Percentiles rank a stretch among this genome's conserved stretches.
These are phyloP conservation scores for Hamigera avellanea DNA, from an alignment of 495 filamentous ascomycete genomes.

Conservation along the genomic window DNA sequence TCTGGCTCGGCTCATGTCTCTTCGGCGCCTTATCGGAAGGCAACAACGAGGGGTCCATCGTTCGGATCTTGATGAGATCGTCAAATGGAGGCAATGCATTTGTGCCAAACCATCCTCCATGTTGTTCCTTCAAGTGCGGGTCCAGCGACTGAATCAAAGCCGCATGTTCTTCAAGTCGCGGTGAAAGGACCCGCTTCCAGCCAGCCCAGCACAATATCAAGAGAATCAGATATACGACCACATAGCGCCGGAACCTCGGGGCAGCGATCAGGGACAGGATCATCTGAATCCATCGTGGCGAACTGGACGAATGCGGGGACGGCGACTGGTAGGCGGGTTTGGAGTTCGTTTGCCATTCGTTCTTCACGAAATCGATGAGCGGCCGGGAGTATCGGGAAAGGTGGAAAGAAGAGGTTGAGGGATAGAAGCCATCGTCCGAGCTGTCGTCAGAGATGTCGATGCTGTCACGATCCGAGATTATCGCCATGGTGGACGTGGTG, in stretches of 20 bases:
- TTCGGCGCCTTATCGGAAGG: slow-evolving; percentile 10
- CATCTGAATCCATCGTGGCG: slow-evolving; percentile 19
- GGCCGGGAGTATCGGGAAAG: slow-evolving; percentile 15
- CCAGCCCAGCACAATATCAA: slow-evolving; percentile 22
- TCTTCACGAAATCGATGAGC: slow-evolving; percentile 33
- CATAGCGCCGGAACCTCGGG: slow-evolving; percentile 36
- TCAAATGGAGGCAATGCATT: slow-evolving; percentile 37
- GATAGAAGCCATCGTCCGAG: not conserved
- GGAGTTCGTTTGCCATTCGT: slow-evolving; percentile 31
- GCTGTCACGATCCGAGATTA: not conserved
- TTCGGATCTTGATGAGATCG: slow-evolving; percentile 33
- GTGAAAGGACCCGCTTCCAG: slow-evolving; percentile 32
- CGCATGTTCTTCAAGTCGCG: slow-evolving; percentile 25
- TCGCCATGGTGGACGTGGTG: not conserved
- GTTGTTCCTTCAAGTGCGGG: slow-evolving; percentile 15
- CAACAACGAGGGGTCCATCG: slow-evolving; percentile 25
- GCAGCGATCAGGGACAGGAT: slow-evolving; percentile 24
- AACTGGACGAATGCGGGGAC: slow-evolving; percentile 10
- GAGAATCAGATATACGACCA: slow-evolving; percentile 29
- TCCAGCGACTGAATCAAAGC: slow-evolving; percentile 26
- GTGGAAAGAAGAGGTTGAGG: not conserved
- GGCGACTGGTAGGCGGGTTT: slow-evolving; percentile 12
- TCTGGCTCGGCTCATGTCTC: slow-evolving; percentile 15
- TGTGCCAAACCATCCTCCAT: slow-evolving; percentile 33
- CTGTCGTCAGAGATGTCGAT: not conserved